Conservation (phyloP, 768 basidiomycete genomes). For the Lactifluus echinatus region DNA sequence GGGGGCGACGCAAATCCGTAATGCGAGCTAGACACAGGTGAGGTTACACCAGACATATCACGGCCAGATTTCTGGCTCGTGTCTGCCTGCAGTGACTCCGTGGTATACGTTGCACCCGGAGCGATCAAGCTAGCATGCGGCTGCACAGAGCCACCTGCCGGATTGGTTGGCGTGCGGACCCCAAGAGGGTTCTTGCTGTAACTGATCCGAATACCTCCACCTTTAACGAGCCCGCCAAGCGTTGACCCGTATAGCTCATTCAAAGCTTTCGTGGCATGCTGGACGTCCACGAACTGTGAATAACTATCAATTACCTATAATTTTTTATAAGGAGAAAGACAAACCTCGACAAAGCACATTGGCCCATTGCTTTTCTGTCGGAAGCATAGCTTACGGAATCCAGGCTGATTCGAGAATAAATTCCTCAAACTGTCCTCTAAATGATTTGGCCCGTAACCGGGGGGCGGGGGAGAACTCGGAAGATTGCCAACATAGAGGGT, state of each 20-base stretch:
- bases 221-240: constrained; percentile 88
- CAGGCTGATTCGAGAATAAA: constrained; percentile 69
- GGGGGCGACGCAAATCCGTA: constrained; percentile 31
- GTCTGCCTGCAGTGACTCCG: constrained; percentile 19
- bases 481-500: constrained; percentile 99
- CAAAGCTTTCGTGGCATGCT: constrained; percentile 77
- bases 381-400: constrained; percentile 89
- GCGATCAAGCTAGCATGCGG: constrained; percentile 17
- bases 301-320: not conserved
- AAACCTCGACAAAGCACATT: constrained; percentile 98
- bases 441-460: constrained; percentile 65
- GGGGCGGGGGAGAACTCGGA: constrained; percentile 67
- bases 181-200: constrained; percentile 99
- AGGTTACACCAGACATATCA: constrained; percentile 26
- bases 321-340: not conserved
- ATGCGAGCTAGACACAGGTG: constrained; percentile 24
- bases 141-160: constrained; percentile 21
- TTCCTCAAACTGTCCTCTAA: constrained; percentile 83
- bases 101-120: constrained; percentile 14
- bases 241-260: constrained; percentile 85
- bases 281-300: constrained; percentile 81
- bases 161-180: constrained; percentile 68
- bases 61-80: constrained; percentile 22
- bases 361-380: constrained; percentile 95
- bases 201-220: constrained; percentile 89